phyloP scores from a whole-genome alignment of 768 basidiomycete genomes.

The Pisolithus albus region DNA sequence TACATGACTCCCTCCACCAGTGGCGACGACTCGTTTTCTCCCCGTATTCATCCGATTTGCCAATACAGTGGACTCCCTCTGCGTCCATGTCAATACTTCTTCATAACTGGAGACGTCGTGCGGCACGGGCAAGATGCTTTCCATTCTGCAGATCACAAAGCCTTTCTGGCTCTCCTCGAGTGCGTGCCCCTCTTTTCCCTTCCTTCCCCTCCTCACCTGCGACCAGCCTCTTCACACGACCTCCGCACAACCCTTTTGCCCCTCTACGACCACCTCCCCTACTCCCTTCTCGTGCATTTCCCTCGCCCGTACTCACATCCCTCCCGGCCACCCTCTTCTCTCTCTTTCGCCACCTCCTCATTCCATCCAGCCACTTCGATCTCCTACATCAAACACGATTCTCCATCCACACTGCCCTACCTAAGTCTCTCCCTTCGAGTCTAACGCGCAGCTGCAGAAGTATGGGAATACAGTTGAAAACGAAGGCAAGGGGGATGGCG shows the following conservation, averaged over 20 bases:
- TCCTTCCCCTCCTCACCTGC: too few species aligned
- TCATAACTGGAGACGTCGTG: too few species aligned
- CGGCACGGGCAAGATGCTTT: too few species aligned
- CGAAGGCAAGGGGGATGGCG: slow-evolving; percentile 47
- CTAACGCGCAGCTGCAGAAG: slow-evolving; percentile 74
- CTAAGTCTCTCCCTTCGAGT: slow-evolving; percentile 42
- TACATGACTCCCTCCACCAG: slow-evolving; percentile 63
- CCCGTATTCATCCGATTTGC: slow-evolving; percentile 69
- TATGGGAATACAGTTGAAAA: slow-evolving; percentile 78
- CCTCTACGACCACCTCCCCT: too few species aligned
- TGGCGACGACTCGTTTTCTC: slow-evolving; percentile 75
- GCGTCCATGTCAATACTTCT: slow-evolving; percentile 36
- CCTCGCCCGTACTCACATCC: slow-evolving; percentile 37
- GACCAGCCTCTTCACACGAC: slow-evolving; percentile 48
- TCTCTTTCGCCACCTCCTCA: slow-evolving; percentile 33
- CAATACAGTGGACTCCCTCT: slow-evolving; percentile 51
- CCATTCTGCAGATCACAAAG: too few species aligned
- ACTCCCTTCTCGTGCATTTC: too few species aligned
- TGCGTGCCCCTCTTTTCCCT: too few species aligned
- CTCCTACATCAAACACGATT: slow-evolving; percentile 42
- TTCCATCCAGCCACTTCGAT: slow-evolving; percentile 45
- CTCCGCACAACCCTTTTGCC: slow-evolving; percentile 53
- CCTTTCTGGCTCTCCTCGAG: too few species aligned
- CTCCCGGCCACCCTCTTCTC: slow-evolving; percentile 63
- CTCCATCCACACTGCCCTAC: slow-evolving; percentile 38